Conservation (phyloP, 2,329 filamentous ascomycete species). For the Colletotrichum tabaci region DNA sequence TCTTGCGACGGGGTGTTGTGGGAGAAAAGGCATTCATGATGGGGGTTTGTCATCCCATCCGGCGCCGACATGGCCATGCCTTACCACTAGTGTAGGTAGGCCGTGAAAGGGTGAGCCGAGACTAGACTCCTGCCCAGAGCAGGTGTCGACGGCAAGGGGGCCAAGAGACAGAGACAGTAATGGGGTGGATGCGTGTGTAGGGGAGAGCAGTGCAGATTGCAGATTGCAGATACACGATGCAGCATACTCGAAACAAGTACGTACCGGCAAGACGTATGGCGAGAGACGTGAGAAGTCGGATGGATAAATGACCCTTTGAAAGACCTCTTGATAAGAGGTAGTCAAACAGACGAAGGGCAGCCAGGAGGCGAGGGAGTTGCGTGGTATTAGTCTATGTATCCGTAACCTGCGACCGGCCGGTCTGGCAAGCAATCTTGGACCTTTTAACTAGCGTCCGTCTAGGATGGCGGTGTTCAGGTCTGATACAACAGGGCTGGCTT, state of each 20-base stretch:
- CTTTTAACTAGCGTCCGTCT: not conserved
- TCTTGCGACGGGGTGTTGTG: slow-evolving; percentile 23
- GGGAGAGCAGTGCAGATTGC: no score
- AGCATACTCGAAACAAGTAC: slow-evolving; percentile 8
- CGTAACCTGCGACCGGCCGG: not conserved
- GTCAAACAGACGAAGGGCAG: not conserved
- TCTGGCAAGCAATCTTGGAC: not conserved
- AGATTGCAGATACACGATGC: not conserved
- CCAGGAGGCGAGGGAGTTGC: not conserved
- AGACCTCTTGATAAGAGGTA: no score
- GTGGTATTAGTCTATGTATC: slow-evolving; percentile 6
- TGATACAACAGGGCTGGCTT: not conserved
- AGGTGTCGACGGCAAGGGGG: slow-evolving; percentile 17
- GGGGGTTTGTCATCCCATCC: slow-evolving; percentile 15
- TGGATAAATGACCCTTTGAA: slow-evolving; percentile 5
- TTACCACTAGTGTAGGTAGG: not conserved
- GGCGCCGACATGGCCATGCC: slow-evolving; percentile 8
- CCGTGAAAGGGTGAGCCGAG: slow-evolving; percentile 11
- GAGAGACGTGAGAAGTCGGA: slow-evolving; percentile 3
- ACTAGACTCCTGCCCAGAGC: not conserved
- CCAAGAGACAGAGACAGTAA: slow-evolving; percentile 5
- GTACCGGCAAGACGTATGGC: slow-evolving; percentile 20
- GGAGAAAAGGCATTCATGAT: slow-evolving; percentile 14
- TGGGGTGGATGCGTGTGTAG: no score
- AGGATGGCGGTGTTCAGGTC: slow-evolving; percentile 10